Conservation (phyloP, 352 stramenopile genomes). For the Discostella stelligera region DNA sequence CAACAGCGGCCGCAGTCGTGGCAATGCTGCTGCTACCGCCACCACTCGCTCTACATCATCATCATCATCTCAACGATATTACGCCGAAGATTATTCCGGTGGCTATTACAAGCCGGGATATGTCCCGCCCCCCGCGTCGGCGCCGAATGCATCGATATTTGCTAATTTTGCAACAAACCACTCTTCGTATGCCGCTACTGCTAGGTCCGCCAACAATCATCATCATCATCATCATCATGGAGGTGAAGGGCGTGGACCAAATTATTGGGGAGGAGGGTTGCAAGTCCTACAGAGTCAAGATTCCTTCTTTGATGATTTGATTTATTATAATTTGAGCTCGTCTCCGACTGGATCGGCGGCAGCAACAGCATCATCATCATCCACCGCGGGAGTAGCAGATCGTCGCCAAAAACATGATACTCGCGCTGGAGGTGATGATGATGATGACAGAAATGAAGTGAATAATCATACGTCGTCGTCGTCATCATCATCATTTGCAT, state of each 20-base stretch:
- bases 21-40: neutral
- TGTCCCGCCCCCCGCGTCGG: neutral
- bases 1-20: neutral
- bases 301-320: conserved; percentile 43
- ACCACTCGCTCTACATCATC: conserved; percentile 10
- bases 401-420: neutral
- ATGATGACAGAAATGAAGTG: neutral
- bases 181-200: neutral
- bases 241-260: no score
- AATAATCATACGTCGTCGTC: neutral
- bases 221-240: no score
- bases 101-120: conserved; percentile 34
- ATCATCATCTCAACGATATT: neutral
- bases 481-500: neutral
- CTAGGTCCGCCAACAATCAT: neutral
- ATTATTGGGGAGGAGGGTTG: neutral
- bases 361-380: neutral
- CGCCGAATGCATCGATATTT: neutral
- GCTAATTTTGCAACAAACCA: neutral
- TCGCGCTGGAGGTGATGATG: no score
- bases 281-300: conserved; percentile 22
- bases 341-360: neutral
- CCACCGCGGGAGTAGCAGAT: neutral
- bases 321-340: neutral
- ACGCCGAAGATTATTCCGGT: conserved; percentile 28